These are phyloP conservation scores for Lipomyces yamanashiensis DNA, from an alignment of 805 yeast genomes.

Conservation along the genomic window DNA sequence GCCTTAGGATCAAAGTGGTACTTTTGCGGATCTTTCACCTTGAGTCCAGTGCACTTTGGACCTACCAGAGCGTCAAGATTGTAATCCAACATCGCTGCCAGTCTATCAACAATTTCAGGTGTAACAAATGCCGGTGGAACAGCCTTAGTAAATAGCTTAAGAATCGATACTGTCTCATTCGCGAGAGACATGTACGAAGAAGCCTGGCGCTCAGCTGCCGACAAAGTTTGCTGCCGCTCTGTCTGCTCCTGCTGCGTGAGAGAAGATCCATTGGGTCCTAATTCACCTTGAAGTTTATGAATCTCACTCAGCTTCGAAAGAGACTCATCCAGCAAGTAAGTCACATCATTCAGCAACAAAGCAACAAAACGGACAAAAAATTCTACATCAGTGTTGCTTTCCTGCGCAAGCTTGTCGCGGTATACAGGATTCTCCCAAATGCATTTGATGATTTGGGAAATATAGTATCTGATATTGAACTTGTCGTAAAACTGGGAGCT, in stretches of 20 bases:
- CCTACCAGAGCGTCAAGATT: constrained; percentile 93
- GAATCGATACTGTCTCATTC: constrained; percentile 77
- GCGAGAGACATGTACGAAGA: constrained; percentile 80
- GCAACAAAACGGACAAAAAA: constrained; percentile 93
- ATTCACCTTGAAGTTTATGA: constrained; percentile 72
- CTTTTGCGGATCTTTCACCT: constrained; percentile 80
- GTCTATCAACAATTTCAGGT: constrained; percentile 87
- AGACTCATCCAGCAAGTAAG: constrained; percentile 89
- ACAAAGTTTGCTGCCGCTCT: constrained; percentile 60
- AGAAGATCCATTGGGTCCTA: constrained; percentile 43
- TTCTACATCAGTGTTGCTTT: constrained; percentile 70
- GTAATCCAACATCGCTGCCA: constrained; percentile 95
- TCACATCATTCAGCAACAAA: constrained; percentile 90
- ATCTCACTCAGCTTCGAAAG: constrained; percentile 77
- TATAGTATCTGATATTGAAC: constrained; percentile 86
- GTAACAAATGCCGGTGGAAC: constrained; percentile 85
- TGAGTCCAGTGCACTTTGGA: constrained; percentile 86
- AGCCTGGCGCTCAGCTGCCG: constrained; percentile 73
- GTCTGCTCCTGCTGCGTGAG: constrained; percentile 37
- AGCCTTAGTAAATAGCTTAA: constrained; percentile 80
- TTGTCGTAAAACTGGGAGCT: constrained; percentile 95
- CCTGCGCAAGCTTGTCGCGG: constrained; percentile 67
- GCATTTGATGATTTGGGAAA: constrained; percentile 79
- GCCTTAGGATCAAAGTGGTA: constrained; percentile 82
- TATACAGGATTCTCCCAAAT: constrained; percentile 78